phyloP scores from a whole-genome alignment of 805 yeast species.

The Suhomyces kilbournensis region DNA sequence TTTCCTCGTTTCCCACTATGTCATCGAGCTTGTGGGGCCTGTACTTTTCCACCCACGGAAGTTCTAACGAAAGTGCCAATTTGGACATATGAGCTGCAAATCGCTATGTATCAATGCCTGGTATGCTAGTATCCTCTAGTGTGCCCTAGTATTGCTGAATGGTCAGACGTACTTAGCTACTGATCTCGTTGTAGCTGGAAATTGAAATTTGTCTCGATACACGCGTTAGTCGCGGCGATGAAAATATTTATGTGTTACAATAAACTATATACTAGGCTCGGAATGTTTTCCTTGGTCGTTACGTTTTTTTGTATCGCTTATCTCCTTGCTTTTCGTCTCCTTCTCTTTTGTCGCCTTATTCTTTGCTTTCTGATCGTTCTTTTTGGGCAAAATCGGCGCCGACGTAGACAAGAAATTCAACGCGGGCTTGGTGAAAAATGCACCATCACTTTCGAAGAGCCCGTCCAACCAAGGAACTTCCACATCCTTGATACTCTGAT shows the following conservation, averaged over 20 bases:
- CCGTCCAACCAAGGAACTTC: constrained; percentile 46
- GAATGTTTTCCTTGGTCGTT: not conserved
- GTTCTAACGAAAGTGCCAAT: constrained; percentile 24
- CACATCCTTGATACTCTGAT: constrained; percentile 32
- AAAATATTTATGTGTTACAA: not conserved
- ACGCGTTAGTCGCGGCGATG: not conserved
- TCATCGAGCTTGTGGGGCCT: constrained; percentile 78
- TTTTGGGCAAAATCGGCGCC: constrained; percentile 39
- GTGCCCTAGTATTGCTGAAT: not conserved
- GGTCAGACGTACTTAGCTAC: not conserved
- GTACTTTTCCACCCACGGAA: constrained; percentile 84
- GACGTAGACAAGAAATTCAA: constrained; percentile 45
- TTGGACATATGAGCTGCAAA: constrained; percentile 4
- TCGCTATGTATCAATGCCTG: not conserved
- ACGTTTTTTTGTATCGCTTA: not conserved
- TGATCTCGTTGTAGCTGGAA: not conserved
- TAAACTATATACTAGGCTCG: not conserved
- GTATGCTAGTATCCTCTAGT: not conserved
- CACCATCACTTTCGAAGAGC: constrained; percentile 15
- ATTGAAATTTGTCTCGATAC: not conserved
- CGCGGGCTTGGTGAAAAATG: constrained; percentile 29
- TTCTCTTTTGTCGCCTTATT: constrained; percentile 1
- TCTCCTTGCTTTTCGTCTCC: not conserved
- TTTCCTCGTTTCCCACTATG: constrained; percentile 91
- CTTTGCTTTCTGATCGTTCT: constrained; percentile 20